Percentiles rank a stretch among this genome's conserved stretches.
These are phyloP conservation scores for Populus hybrid DNA, from an alignment of 441 rosid species.

Conservation along the genomic window DNA sequence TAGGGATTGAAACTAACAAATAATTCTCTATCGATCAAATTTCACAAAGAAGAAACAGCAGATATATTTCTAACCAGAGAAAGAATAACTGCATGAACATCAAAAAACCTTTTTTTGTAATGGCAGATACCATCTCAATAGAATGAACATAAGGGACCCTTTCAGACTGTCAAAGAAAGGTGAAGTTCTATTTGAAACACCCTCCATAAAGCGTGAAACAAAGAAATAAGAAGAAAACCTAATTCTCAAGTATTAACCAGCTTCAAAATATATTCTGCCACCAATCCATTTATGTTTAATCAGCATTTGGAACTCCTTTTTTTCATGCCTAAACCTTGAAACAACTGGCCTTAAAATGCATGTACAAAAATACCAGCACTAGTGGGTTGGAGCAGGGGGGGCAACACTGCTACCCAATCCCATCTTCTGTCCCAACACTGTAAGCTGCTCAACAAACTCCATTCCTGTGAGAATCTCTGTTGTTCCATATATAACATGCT, in stretches of 20 bases:
- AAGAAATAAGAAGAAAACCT: not conserved
- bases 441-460: slow-evolving; percentile 91
- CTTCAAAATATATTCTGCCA: not conserved
- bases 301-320: not conserved
- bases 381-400: slow-evolving; percentile 40
- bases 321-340: not conserved
- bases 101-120: slow-evolving; percentile 78
- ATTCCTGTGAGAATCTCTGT: slow-evolving; percentile 84
- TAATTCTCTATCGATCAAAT: not conserved
- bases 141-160: slow-evolving; percentile 32
- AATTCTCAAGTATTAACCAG: not conserved
- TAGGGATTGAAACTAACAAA: not conserved
- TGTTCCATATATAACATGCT: slow-evolving; percentile 82
- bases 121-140: not conserved
- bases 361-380: slow-evolving; percentile 17
- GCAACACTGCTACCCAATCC: slow-evolving; percentile 54
- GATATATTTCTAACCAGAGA: not conserved
- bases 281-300: not conserved
- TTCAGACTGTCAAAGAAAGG: not conserved
- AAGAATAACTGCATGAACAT: slow-evolving; percentile 27
- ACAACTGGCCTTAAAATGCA: slow-evolving; percentile 9
- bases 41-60: not conserved
- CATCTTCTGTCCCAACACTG: slow-evolving; percentile 88
- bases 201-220: not conserved
- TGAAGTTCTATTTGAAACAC: not conserved